phyloP scores from a whole-genome alignment of 176 grass and related monocot species.

The Paspalum vaginatum region DNA sequence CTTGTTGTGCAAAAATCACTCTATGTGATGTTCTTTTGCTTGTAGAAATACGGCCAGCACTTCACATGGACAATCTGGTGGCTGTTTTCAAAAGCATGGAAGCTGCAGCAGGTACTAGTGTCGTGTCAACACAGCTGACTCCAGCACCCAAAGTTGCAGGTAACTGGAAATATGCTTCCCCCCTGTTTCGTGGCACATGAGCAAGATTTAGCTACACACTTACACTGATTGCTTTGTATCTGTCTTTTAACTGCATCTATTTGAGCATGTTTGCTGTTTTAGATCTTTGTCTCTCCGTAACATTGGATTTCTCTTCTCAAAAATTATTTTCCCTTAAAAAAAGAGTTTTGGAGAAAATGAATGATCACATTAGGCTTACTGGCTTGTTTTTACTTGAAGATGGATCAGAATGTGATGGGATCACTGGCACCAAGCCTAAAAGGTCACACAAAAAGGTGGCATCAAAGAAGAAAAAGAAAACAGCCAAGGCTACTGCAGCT shows the following conservation, averaged over 20 bases:
- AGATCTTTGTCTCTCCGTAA: background rate
- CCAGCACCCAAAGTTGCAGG: constrained; percentile 36
- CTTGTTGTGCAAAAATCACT: background rate
- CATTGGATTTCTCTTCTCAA: background rate
- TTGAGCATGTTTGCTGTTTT: background rate
- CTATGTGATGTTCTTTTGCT: constrained; percentile 26
- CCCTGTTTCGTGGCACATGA: background rate
- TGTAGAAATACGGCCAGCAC: constrained; percentile 74
- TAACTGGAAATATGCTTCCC: constrained; percentile 22
- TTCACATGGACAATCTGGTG: constrained; percentile 91
- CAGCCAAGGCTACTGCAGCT: constrained; percentile 24
- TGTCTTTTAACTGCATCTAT: background rate
- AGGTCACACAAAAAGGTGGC: constrained; percentile 34
- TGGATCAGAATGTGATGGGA: background rate
- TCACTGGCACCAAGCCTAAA: background rate
- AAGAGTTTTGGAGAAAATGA: background rate
- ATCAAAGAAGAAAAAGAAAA: constrained; percentile 49
- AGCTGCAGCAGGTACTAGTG: constrained; percentile 53
- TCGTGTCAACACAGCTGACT: constrained; percentile 63
- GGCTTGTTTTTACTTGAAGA: constrained; percentile 46
- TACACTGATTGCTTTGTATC: background rate
- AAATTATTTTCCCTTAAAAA: too few species aligned
- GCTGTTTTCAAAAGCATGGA: constrained; percentile 89
- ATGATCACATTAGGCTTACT: constrained; percentile 27
- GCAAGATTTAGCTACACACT: background rate